Conservation (phyloP, 805 yeast genomes). For the Saccharomycopsis sp. region DNA sequence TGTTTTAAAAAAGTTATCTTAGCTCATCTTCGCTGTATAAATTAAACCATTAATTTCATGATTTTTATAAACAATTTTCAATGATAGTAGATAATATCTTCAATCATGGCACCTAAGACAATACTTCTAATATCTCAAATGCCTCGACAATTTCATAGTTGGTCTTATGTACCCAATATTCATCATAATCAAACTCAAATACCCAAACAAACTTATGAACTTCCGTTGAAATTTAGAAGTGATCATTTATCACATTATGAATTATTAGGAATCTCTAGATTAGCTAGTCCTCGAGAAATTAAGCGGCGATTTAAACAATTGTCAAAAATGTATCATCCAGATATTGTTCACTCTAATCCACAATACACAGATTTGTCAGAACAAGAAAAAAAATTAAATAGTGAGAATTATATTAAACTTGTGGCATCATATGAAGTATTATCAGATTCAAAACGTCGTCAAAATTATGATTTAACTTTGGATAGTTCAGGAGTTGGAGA, state of each 20-base stretch:
- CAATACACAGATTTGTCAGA: constrained; percentile 26
- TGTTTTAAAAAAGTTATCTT: too few species aligned
- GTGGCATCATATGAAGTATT: constrained; percentile 35
- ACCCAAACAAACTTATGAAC: too few species aligned
- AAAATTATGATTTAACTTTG: constrained; percentile 27
- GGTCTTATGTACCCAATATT: too few species aligned
- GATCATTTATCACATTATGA: constrained; percentile 5
- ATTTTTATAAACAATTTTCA: too few species aligned
- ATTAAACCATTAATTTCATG: too few species aligned
- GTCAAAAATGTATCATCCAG: constrained; percentile 35
- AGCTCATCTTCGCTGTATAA: too few species aligned
- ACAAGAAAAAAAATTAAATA: constrained; percentile 28
- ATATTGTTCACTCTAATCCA: constrained; percentile 20
- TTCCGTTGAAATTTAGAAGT: constrained; percentile 1
- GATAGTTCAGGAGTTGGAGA: background rate
- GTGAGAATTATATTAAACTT: constrained; percentile 28
- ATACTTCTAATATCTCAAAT: too few species aligned
- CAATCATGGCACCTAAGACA: too few species aligned
- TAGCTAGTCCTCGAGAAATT: constrained; percentile 30
- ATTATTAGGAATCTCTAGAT: constrained; percentile 4
- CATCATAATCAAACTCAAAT: too few species aligned
- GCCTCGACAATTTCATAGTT: too few species aligned
- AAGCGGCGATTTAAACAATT: constrained; percentile 32
- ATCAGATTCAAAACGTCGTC: constrained; percentile 28
- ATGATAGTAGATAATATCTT: too few species aligned